Base-by-base conservation (phyloP, 1,284 basidiomycete species). In the Mycocalia duriaeana region DNA sequence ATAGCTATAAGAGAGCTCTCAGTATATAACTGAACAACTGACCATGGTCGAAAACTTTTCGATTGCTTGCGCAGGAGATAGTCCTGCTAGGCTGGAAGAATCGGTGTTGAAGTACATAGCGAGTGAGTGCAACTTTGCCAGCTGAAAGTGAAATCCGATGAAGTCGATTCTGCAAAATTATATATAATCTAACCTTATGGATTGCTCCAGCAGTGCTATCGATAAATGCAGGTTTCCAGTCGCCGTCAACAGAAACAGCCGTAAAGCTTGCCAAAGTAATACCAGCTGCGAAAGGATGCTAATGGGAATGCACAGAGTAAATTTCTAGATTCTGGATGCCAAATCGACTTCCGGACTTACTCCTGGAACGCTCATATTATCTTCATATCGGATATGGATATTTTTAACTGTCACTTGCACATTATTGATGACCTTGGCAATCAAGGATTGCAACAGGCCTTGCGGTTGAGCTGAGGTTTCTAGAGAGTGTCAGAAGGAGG, bases 91-190 rank as follows among this genome's bases (percentile, higher is more conserved):
- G 54, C 86, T 92, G 19, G 73, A 68, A 7, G 90, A 81, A 64
- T 99, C 94, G 0, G 97, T 98, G 68, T 99, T 92, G 63, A 98
- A 99, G 66, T 99, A 99, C 3, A 94, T 69, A 0, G 94, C 89
- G 43, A 99, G 75, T 2, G 91, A 96, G 62, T 89, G 79, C 35
- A 99, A 72, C 48, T 86, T 89, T 6, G 91, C 90, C 23, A 99
- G 76, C 89, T 93, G 46, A 47, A 25, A 49, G 40, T 41, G 44
- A 13, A 23, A 39, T 37, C 9, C 20, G 11, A 31, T 26, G 2
- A 22, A 47, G n/a, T 23, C n/a, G 19, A 25, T 14, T 13, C 20
- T 39, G 11, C 25, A n/a, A 13, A n/a, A 36, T 9, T 38, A 7
- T n/a, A n/a, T n/a, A n/a, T 7, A 20, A 37, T 34, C n/a, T 28